Evolutionary conservation across 1,284 basidiomycete species (phyloP).

Genomic region (Pseudozyma thailandica): DNA sequence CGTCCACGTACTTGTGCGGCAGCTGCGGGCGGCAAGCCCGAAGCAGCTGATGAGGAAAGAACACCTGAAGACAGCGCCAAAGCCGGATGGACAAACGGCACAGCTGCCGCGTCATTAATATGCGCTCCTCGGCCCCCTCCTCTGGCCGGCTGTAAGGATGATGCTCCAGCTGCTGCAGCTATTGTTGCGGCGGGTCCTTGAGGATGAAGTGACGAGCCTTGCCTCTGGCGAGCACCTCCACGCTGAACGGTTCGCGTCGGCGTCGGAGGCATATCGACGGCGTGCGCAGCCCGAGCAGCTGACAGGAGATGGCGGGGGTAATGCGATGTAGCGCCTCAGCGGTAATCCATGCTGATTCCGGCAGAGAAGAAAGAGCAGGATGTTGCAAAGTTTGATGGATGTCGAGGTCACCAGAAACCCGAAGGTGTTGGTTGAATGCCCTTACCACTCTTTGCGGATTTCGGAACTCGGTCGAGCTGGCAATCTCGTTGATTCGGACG

Average conservation of each 20-base stretch:
- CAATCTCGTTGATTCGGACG: constrained; percentile 18
- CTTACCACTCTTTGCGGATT: background rate
- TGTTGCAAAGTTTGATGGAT: background rate
- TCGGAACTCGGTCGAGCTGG: constrained; percentile 23
- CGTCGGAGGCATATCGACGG: constrained; percentile 31
- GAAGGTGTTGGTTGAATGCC: constrained; percentile 6
- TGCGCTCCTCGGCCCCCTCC: constrained; percentile 21
- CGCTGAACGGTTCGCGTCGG: constrained; percentile 29
- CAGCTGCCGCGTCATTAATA: constrained; percentile 15
- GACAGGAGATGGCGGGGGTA: background rate
- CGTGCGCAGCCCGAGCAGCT: constrained; percentile 6
- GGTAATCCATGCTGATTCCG: background rate
- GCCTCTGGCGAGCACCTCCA: constrained; percentile 35
- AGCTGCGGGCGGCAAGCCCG: constrained; percentile 17
- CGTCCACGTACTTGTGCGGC: constrained; percentile 35
- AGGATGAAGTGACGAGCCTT: constrained; percentile 39
- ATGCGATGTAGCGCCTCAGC: background rate
- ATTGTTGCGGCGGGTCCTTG: constrained; percentile 5
- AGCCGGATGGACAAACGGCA: constrained; percentile 47
- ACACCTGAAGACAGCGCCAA: constrained; percentile 28
- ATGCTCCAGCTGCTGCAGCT: constrained; percentile 4
- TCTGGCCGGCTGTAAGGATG: constrained; percentile 14
- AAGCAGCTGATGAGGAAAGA: constrained; percentile 13
- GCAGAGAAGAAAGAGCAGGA: background rate
- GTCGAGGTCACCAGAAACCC: background rate